Percentiles rank a stretch among this genome's conserved stretches.
Conservation (phyloP, 225 moss, liverwort and hornwort genomes). For the Takakia lepidozioides region DNA sequence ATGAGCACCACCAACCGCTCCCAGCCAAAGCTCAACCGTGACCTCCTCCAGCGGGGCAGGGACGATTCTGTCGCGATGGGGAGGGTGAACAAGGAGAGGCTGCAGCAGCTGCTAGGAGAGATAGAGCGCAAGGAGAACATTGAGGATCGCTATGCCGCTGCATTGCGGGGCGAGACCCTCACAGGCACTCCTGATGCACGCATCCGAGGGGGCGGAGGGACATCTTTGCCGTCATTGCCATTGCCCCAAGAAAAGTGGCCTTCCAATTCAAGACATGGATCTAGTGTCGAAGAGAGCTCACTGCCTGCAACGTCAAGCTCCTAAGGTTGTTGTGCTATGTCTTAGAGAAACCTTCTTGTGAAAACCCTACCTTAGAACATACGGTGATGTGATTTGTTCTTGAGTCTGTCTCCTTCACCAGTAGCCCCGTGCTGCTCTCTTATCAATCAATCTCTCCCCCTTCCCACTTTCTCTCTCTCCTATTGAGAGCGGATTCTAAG, state of each 20-base stretch:
- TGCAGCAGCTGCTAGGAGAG: slow-evolving; percentile 72
- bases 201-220: slow-evolving; percentile 85
- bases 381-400: too few species aligned
- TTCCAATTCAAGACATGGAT: slow-evolving; percentile 18
- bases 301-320: slow-evolving; percentile 27
- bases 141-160: slow-evolving; percentile 88
- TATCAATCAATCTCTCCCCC: too few species aligned
- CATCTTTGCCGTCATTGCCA: slow-evolving; percentile 33
- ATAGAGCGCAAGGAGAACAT: slow-evolving; percentile 83
- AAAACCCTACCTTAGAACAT: too few species aligned
- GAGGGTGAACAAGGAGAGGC: slow-evolving; percentile 81
- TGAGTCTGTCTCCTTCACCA: too few species aligned
- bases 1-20: slow-evolving; percentile 76
- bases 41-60: slow-evolving; percentile 58
- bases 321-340: too few species aligned
- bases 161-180: slow-evolving; percentile 84
- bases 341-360: too few species aligned
- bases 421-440: too few species aligned
- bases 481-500: too few species aligned
- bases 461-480: too few species aligned
- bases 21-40: slow-evolving; percentile 62
- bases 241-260: slow-evolving; percentile 12
- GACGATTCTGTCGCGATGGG: slow-evolving; percentile 77
- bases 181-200: slow-evolving; percentile 87
- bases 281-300: slow-evolving; percentile 18